A percentile compares a stretch with the other conserved stretches of the same genome.
These are phyloP conservation scores for Lycium barbarum DNA, from an alignment of 257 asterid genomes.

Conservation along the genomic window DNA sequence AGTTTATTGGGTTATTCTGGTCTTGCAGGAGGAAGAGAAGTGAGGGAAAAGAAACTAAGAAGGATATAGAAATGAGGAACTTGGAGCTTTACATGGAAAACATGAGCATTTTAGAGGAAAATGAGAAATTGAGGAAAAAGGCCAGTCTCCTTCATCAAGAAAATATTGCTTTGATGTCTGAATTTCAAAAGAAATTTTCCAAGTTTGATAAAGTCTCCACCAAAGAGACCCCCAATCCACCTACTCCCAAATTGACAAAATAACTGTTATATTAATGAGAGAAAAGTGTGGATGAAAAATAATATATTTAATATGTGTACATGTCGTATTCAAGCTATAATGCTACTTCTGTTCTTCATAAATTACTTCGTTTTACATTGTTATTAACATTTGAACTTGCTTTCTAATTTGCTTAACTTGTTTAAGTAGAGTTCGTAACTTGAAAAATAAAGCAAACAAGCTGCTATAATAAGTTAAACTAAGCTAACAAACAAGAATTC, in stretches of 20 bases:
- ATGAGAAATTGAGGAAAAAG: slow-evolving; percentile 65
- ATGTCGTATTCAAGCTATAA: slow-evolving; percentile 1
- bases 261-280: slow-evolving; percentile 26
- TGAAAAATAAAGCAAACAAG: background rate
- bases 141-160: slow-evolving; percentile 68
- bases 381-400: background rate
- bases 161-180: slow-evolving; percentile 62
- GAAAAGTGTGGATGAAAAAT: slow-evolving; percentile 21
- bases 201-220: slow-evolving; percentile 29
- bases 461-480: background rate
- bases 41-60: slow-evolving; percentile 38
- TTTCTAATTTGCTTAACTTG: background rate
- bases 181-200: slow-evolving; percentile 47
- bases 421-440: background rate
- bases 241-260: slow-evolving; percentile 6
- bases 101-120: slow-evolving; percentile 65
- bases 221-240: slow-evolving; percentile 5
- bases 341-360: slow-evolving; percentile 17
- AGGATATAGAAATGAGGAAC: slow-evolving; percentile 61
- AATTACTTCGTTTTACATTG: slow-evolving; percentile 14
- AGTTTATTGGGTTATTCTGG: background rate
- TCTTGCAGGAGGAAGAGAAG: slow-evolving; percentile 43
- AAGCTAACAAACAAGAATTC: background rate
- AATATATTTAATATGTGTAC: slow-evolving; percentile 24
- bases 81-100: slow-evolving; percentile 78